Evolutionary conservation across 2,329 filamentous ascomycete species (phyloP), one percentile per base, ranked within the genome.

Genomic region (Ophidiomyces ophidiicola): DNA sequence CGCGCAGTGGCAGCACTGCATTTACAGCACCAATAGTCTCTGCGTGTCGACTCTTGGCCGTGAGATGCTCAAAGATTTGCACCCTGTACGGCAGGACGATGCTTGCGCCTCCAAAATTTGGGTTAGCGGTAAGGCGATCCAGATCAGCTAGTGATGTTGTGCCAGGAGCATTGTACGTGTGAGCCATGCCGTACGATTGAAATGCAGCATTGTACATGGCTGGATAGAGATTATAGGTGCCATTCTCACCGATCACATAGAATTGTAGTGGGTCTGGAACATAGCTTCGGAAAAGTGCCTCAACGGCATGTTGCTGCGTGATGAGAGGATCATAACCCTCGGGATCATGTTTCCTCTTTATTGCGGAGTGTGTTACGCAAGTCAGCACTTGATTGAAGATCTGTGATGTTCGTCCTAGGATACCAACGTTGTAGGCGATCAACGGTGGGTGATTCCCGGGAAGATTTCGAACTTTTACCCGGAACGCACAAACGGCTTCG

Each of bases 191-290:
- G 47, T 75, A 75, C 17, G 69, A 71, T 37, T 68, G 64, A 42
- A 82, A 75, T 0, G 80, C 81, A 4, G 77, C 69, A 39, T 77
- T 82, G 55, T 87, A 81, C 80, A 86, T 86, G 5, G 78, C 76
- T 1, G 82, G 81, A 0, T 81, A 85, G 41, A 86, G 57, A 53
- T 78, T 84, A 60, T 82, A 82, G 35, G 69, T 72, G 6, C 82
- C 74, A 40, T 78, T 78, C 39, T 73, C 76, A n/a, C 82, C 82
- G 36, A 85, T 73, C 23, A 86, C 78, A 48, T 80, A 82, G 39
- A 82, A 75, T 35, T 78, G 74, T 67, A 86, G 75, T 0, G 76
- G 69, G 28, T 84, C 77, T 36, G 76, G 72, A 1, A 79, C 66
- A 42, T 80, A 81, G 1, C 74, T 76, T 3, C 74, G 67, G 50